phyloP scores from a whole-genome alignment of 352 stramenopile species.

The Globisporangium spiculum region DNA sequence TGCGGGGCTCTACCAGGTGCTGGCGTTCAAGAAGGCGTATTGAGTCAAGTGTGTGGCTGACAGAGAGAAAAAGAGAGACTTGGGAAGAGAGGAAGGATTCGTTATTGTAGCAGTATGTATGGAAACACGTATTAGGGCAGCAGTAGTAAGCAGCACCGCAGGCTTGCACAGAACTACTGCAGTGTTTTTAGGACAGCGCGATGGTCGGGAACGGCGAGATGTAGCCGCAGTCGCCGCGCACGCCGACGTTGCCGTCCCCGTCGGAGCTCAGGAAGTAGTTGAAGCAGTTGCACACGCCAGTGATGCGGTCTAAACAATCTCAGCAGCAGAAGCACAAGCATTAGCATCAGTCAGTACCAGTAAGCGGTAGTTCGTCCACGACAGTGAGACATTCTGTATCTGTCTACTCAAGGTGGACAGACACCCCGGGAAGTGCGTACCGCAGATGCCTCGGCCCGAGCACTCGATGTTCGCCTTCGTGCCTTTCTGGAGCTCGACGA shows the following conservation, averaged over 20 bases:
- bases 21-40: slow-evolving; percentile 85
- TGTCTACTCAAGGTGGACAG: neutral
- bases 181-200: slow-evolving; percentile 26
- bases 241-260: slow-evolving; percentile 65
- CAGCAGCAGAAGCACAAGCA: neutral
- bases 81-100: neutral
- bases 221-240: slow-evolving; percentile 91
- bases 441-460: slow-evolving; percentile 61
- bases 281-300: slow-evolving; percentile 68
- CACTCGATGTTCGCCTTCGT: slow-evolving; percentile 83
- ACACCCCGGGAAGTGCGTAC: slow-evolving; percentile 28
- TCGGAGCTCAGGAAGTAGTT: slow-evolving; percentile 75
- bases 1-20: slow-evolving; percentile 79
- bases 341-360: neutral
- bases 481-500: slow-evolving; percentile 43
- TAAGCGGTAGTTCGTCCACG: neutral
- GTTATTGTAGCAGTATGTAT: slow-evolving; percentile 18
- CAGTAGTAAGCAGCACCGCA: neutral
- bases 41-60: slow-evolving; percentile 19
- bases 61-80: neutral
- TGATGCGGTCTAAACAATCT: slow-evolving; percentile 43
- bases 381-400: neutral
- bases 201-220: slow-evolving; percentile 60
- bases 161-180: neutral
- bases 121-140: neutral